A percentile compares a stretch with the other conserved stretches of the same genome.
Conservation (phyloP, 345 rosid genomes). For the Ricinus communis region DNA sequence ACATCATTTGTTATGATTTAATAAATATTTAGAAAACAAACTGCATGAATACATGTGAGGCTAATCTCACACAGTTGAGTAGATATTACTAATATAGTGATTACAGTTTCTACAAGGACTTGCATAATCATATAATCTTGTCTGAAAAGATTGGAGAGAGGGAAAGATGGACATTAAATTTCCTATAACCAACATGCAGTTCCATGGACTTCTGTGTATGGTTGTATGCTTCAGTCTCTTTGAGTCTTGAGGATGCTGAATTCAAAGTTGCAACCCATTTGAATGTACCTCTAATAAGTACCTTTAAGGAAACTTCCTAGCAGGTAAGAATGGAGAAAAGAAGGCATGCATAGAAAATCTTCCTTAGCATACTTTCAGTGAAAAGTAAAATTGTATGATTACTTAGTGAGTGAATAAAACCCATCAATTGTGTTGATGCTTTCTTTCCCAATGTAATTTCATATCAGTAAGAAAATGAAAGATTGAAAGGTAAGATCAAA, state of each 20-base stretch:
- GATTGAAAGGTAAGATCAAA: no score
- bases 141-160: background rate
- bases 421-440: no score
- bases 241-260: background rate
- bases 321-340: conserved; percentile 6
- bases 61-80: no score
- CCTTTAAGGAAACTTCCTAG: conserved; percentile 45
- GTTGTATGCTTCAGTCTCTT: background rate
- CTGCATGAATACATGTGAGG: no score
- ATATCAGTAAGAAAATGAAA: no score
- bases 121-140: background rate
- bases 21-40: no score
- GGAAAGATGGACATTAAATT: background rate
- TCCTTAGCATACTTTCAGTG: conserved; percentile 13
- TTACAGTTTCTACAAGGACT: background rate
- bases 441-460: no score
- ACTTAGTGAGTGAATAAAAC: no score
- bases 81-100: no score
- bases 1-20: background rate
- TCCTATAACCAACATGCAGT: background rate
- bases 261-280: conserved; percentile 20
- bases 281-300: conserved; percentile 26
- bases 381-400: no score
- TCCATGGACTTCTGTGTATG: background rate
- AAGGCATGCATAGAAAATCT: background rate